Base-by-base conservation (phyloP, 2,329 filamentous ascomycete species). In the Teratosphaeria viscida region DNA sequence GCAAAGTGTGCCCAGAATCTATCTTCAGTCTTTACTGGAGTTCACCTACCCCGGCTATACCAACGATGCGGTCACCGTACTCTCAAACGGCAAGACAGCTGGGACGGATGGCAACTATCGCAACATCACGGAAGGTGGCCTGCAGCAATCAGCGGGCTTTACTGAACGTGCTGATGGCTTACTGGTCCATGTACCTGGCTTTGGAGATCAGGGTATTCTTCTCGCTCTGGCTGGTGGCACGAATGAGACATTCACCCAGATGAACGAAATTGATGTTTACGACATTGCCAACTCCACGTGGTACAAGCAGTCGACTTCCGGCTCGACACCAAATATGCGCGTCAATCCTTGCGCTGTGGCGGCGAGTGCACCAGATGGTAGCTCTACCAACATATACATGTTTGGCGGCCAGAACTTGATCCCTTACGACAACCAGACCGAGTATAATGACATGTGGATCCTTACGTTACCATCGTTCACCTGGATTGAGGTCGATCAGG, bases 181-280 rank as follows among this genome's bases (percentile, higher is more conserved):
- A 1, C 75, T 92, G 57, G 80, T 89, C 0, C 90, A 88, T 67
- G 80, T 95, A 0, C 90, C 90, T 1, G 88, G 87, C 0, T 89
- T 91, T 53, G 88, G 89, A 2, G 76, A 81, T 16, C 78, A 90
- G 66, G 90, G 90, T 1, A 85, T 94, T 53, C 77, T 95, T 8
- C 79, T 95, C 0, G 88, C 87, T 2, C 76, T 95, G 0, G 89
- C 88, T 6, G 90, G 90, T 12, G 90, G 89, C 2, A 82, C 85
- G 75, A 80, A 83, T 67, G 75, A 78, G 29, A 82, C 84, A 26
- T 91, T 89, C 67, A 82, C 81, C 0, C 78, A 80, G 16, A 91
- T 92, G 76, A 90, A 85, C 55, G 80, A 82, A 16, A 85, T 92
- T 47, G 87, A 92, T 64, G 83, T 92, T n/a, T 94, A 90, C 71